A percentile compares a stretch with the other conserved stretches of the same genome.
phyloP scores from a whole-genome alignment of 208 protist species.

The Crithidia bombi region DNA sequence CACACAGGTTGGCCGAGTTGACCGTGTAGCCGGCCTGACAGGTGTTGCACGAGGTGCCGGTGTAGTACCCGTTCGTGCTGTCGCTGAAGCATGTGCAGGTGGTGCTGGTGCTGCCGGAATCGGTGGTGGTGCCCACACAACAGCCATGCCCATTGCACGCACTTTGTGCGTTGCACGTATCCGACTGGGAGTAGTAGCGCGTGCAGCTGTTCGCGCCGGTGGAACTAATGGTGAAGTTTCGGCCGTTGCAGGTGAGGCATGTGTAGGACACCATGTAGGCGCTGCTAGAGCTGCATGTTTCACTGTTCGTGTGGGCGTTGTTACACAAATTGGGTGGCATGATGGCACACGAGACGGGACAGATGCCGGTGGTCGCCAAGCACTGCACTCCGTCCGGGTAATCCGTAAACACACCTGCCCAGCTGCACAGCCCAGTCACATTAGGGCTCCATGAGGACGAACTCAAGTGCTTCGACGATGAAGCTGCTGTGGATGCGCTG shows the following conservation, averaged over 20 bases:
- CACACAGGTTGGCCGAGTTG: constrained; percentile 28
- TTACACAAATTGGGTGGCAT: constrained; percentile 44
- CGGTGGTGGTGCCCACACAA: constrained; percentile 32
- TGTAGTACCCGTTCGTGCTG: constrained; percentile 49
- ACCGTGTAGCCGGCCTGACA: constrained; percentile 44
- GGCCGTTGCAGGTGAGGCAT: constrained; percentile 67
- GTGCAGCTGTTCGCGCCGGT: constrained; percentile 19
- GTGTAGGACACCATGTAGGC: constrained; percentile 34
- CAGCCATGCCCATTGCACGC: constrained; percentile 67
- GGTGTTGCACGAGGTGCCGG: constrained; percentile 32
- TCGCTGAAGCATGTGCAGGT: constrained; percentile 56
- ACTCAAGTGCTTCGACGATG: not conserved
- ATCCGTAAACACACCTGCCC: constrained; percentile 49
- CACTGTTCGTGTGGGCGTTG: constrained; percentile 4
- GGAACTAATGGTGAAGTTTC: constrained; percentile 47
- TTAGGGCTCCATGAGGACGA: constrained; percentile 1
- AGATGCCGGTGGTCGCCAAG: constrained; percentile 50
- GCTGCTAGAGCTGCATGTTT: constrained; percentile 17
- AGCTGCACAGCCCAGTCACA: constrained; percentile 42
- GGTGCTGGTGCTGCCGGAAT: not conserved
- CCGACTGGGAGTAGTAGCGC: constrained; percentile 24
- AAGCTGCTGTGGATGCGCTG: not conserved
- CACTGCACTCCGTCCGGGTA: constrained; percentile 59
- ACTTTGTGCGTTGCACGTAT: constrained; percentile 24
- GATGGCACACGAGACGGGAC: constrained; percentile 43